Percentiles rank a stretch among this genome's conserved stretches.
Conservation (phyloP, 306 rosid species). For the Pyrus communis region DNA sequence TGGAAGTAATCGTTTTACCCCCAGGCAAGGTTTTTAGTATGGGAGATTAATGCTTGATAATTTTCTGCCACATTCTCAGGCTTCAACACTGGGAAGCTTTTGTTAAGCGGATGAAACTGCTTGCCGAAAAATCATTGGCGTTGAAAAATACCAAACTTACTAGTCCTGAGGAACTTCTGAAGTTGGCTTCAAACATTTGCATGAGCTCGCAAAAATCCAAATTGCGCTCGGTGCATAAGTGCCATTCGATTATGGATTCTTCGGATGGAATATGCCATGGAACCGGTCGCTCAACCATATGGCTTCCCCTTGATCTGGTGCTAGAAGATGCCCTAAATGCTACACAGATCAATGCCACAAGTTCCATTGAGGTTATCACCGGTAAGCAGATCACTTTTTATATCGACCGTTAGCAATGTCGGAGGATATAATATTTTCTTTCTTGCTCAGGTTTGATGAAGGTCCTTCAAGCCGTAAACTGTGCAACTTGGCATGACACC, state of each 20-base stretch:
- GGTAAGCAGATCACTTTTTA: conserved; percentile 34
- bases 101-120: conserved; percentile 46
- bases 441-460: conserved; percentile 60
- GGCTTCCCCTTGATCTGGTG: conserved; percentile 93
- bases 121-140: conserved; percentile 59
- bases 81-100: conserved; percentile 64
- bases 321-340: conserved; percentile 91
- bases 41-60: not conserved
- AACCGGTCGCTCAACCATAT: conserved; percentile 67
- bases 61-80: conserved; percentile 41
- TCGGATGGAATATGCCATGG: conserved; percentile 71
- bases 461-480: conserved; percentile 84
- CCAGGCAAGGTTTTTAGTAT: not conserved
- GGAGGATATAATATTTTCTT: conserved; percentile 1
- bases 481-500: conserved; percentile 90
- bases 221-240: conserved; percentile 53
- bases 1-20: not conserved
- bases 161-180: conserved; percentile 49
- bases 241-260: conserved; percentile 56
- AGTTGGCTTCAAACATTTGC: conserved; percentile 46
- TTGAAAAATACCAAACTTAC: conserved; percentile 55
- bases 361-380: conserved; percentile 62
- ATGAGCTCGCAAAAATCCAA: conserved; percentile 43
- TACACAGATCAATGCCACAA: conserved; percentile 73
- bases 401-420: not conserved